Evolutionary conservation across 768 basidiomycete genomes (phyloP), one percentile per base, ranked within the genome.

Genomic region (Dioszegia hungarica): DNA sequence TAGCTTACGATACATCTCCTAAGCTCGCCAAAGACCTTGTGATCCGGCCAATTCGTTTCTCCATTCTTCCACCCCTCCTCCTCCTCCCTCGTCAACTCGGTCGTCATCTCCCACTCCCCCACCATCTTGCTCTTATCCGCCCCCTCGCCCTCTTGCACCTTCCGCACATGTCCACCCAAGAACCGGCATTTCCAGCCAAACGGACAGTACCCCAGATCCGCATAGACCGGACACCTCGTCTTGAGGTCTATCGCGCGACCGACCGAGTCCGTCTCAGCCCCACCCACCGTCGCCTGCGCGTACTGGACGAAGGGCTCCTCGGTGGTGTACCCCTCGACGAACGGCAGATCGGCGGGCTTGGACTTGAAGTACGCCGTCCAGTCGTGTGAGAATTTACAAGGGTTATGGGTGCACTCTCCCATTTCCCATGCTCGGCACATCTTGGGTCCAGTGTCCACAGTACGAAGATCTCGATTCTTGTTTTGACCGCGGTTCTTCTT

Each of bases 161-260:
- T 76, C 17, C 70, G 76, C 11, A 86, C 77, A 74, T 99, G 94
- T 2, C 83, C 85, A 12, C 87, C 86, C 5, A 95, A 81, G 76
- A 88, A 95, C 1, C 95, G 84, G 73, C 95, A 99, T 74, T 91
- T 90, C 75, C 88, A 85, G 11, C 92, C 95, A 65, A 83, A 84
- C 50, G 83, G 82, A 78, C 91, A 95, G 62, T 84, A 82, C 1
- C 90, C 91, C 17, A 80, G 80, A 61, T 84, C 83, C 15, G 79
- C 76, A 65, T 82, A 88, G 1, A 86, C 79, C 0, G 89, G 88
- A 68, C 90, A 93, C 75, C 67, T n/a, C 58, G 65, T 69, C 15
- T 22, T 34, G 1, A 61, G 34, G 43, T 67, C 67, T n/a, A 71
- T 55, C 14, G 61, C 59, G 22, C 48, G 53, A 5, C 60, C 57